Conservation (phyloP, 2,329 filamentous ascomycete genomes). For the Pseudocercospora musae region DNA sequence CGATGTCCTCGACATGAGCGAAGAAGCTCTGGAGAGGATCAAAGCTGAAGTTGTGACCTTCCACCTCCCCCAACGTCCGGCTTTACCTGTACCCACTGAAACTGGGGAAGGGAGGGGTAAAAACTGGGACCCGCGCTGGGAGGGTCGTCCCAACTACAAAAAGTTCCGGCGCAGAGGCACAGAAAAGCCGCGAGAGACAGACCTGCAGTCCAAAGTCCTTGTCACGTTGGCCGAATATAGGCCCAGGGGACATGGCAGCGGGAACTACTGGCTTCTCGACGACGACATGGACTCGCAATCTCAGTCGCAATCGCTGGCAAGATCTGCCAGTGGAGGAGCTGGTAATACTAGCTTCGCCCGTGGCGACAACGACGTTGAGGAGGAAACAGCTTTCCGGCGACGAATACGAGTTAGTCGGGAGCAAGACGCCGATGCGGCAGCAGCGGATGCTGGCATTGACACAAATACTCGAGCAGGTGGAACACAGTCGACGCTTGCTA, state of each 20-base stretch:
- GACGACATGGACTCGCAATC: conserved; percentile 22
- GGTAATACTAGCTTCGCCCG: background rate
- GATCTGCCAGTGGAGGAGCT: background rate
- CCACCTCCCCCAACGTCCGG: conserved; percentile 51
- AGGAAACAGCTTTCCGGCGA: conserved; percentile 30
- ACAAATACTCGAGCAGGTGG: conserved; percentile 14
- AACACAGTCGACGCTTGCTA: conserved; percentile 22
- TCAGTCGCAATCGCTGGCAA: conserved; percentile 19
- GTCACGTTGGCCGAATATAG: conserved; percentile 64
- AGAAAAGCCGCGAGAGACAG: conserved; percentile 39
- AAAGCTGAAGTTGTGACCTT: conserved; percentile 59
- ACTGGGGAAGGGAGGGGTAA: background rate
- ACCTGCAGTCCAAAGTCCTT: background rate
- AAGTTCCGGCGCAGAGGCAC: conserved; percentile 60
- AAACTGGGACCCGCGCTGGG: conserved; percentile 57
- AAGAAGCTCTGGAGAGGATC: conserved; percentile 71
- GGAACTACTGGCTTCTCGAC: conserved; percentile 70
- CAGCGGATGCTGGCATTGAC: conserved; percentile 16
- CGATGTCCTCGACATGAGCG: conserved; percentile 66
- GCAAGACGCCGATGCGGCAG: conserved; percentile 28
- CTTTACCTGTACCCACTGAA: conserved; percentile 4
- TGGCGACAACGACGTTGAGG: conserved; percentile 5
- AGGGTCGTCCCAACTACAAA: conserved; percentile 95
- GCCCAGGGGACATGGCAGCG: conserved; percentile 68
- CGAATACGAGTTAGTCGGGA: conserved; percentile 27